These are phyloP conservation scores for Nothophaeocryptopus gaeumannii DNA, from an alignment of 2,329 filamentous ascomycete species.

Conservation along the genomic window DNA sequence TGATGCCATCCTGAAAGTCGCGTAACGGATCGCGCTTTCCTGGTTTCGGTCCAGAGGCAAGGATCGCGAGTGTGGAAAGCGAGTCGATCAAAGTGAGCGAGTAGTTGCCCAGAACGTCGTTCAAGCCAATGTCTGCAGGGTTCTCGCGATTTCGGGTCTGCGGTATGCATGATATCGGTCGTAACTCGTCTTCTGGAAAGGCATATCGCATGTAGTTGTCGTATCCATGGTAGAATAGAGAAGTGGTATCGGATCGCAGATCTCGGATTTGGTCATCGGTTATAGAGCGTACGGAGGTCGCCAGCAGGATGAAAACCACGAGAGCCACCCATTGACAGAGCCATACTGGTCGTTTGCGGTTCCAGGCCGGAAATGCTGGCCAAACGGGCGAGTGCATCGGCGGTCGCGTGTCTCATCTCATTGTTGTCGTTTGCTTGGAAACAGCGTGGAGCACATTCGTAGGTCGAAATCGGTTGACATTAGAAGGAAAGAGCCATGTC, in stretches of 20 bases:
- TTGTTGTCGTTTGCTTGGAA: too few species aligned
- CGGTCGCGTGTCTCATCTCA: too few species aligned
- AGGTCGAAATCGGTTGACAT: not conserved
- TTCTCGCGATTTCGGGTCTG: slow-evolving; percentile 80
- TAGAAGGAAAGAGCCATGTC: too few species aligned
- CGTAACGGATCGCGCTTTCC: slow-evolving; percentile 40
- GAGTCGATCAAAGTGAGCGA: slow-evolving; percentile 94
- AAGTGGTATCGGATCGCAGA: slow-evolving; percentile 48
- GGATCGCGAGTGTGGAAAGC: slow-evolving; percentile 85
- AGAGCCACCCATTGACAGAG: too few species aligned
- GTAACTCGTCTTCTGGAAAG: slow-evolving; percentile 93
- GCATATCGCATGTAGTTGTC: slow-evolving; percentile 92
- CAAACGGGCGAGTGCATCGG: slow-evolving; percentile 23
- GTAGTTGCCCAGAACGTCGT: slow-evolving; percentile 96
- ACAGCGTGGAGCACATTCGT: not conserved
- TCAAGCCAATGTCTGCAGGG: slow-evolving; percentile 77
- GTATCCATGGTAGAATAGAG: slow-evolving; percentile 96
- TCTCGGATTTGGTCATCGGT: slow-evolving; percentile 41
- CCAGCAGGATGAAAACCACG: too few species aligned
- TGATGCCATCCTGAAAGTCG: slow-evolving; percentile 75
- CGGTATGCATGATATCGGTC: slow-evolving; percentile 79
- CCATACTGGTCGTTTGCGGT: too few species aligned
- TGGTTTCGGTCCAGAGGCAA: slow-evolving; percentile 67
- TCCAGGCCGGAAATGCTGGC: slow-evolving; percentile 20
- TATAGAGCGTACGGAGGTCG: slow-evolving; percentile 35